Percentiles rank a stretch among this genome's conserved stretches.
Conservation (phyloP, 768 basidiomycete genomes). For the Tephrocybe rancida region DNA sequence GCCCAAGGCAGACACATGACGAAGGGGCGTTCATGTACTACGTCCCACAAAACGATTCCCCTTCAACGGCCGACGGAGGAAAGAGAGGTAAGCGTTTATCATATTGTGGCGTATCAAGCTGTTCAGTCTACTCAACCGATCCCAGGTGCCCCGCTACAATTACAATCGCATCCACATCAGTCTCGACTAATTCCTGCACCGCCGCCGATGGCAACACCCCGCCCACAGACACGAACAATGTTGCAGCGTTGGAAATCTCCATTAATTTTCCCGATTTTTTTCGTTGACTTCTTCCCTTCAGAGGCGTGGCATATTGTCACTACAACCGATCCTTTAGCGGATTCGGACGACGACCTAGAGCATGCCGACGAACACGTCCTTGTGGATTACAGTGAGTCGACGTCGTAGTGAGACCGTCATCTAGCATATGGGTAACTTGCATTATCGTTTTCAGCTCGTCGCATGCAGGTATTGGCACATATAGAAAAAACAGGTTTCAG, state of each 20-base stretch:
- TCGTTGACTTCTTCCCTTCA: conserved; percentile 29
- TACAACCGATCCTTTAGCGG: conserved; percentile 63
- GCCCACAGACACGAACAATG: conserved; percentile 41
- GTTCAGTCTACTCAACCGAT: neutral
- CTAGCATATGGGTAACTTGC: neutral
- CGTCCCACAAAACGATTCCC: conserved; percentile 41
- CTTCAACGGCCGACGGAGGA: conserved; percentile 19
- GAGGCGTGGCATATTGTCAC: conserved; percentile 75
- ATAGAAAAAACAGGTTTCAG: conserved; percentile 10
- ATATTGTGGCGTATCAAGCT: neutral
- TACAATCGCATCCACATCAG: conserved; percentile 14
- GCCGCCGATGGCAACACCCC: conserved; percentile 25
- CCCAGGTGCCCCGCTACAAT: conserved; percentile 12
- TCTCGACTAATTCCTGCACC: conserved; percentile 45
- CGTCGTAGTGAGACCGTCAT: neutral
- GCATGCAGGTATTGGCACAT: conserved; percentile 30
- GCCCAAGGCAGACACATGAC: conserved; percentile 39
- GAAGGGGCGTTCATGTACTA: conserved; percentile 52
- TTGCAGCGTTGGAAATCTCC: conserved; percentile 39
- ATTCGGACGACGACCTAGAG: conserved; percentile 69
- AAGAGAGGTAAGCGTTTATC: conserved; percentile 22
- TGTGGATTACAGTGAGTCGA: conserved; percentile 63
- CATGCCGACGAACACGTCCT: conserved; percentile 60
- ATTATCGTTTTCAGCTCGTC: conserved; percentile 39
- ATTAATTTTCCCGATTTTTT: conserved; percentile 6